A percentile compares a stretch with the other conserved stretches of the same genome.
Evolutionary conservation across 2,329 filamentous ascomycete species (phyloP).

Genomic region (Fusarium nurragi): DNA sequence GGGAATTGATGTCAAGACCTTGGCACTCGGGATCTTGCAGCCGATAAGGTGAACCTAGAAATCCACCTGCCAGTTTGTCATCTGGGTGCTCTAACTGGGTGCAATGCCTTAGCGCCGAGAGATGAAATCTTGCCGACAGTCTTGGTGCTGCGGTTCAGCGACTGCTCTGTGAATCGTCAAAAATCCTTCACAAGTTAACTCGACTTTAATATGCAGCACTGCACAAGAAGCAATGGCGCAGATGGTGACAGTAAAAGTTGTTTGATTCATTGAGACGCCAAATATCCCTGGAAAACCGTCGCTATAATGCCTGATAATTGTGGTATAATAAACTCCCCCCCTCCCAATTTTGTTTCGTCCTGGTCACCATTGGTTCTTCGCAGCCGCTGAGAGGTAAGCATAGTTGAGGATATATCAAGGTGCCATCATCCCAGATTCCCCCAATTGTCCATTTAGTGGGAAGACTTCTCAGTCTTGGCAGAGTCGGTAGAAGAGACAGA

Average conservation of each 20-base stretch:
- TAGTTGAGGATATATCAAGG: constrained; percentile 3
- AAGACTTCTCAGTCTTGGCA: constrained; percentile 38
- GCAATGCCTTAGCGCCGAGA: constrained; percentile 4
- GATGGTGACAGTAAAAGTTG: constrained; percentile 14
- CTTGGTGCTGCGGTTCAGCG: neutral
- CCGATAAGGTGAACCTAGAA: constrained; percentile 10
- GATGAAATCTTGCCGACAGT: neutral
- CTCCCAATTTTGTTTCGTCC: constrained; percentile 18
- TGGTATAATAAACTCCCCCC: constrained; percentile 33
- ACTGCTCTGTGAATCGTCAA: neutral
- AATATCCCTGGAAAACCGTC: constrained; percentile 33
- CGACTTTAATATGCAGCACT: neutral
- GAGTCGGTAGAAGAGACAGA: constrained; percentile 49
- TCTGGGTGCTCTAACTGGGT: constrained; percentile 25
- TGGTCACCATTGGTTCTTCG: constrained; percentile 1
- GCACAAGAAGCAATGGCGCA: neutral
- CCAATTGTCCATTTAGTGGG: constrained; percentile 23
- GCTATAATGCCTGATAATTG: constrained; percentile 41
- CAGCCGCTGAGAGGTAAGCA: neutral
- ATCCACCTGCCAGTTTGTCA: constrained; percentile 27
- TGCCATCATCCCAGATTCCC: constrained; percentile 4
- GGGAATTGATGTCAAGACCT: neutral
- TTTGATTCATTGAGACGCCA: constrained; percentile 39
- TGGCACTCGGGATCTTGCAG: constrained; percentile 35
- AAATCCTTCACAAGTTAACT: neutral